Evolutionary conservation across 1,139 yeast species (phyloP).

Genomic region (Diutina neorugosa): DNA sequence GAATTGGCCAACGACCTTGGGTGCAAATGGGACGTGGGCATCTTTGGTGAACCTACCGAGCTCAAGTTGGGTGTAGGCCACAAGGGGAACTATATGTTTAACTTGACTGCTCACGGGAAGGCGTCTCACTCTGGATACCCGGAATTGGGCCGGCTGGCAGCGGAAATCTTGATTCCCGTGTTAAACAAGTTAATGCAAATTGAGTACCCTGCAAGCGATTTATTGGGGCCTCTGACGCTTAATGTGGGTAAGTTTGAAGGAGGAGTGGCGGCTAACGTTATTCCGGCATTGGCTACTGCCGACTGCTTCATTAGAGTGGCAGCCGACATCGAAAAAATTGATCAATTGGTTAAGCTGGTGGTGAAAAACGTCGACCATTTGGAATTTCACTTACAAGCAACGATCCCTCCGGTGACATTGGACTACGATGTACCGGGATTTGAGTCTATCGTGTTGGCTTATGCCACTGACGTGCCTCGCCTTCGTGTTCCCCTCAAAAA

Average conservation of each 20-base stretch:
- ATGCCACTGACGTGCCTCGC: conserved; percentile 56
- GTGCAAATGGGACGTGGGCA: conserved; percentile 45
- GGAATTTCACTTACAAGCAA: conserved; percentile 8
- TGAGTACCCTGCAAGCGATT: conserved; percentile 37
- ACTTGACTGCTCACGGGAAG: conserved; percentile 37
- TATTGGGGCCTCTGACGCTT: conserved; percentile 50
- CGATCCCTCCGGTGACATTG: conserved; percentile 31
- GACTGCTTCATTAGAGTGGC: conserved; percentile 43
- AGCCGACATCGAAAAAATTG: conserved; percentile 26
- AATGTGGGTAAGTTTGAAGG: conserved; percentile 49
- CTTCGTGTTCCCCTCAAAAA: conserved; percentile 22
- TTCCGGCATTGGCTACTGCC: conserved; percentile 49
- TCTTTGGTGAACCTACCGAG: conserved; percentile 72
- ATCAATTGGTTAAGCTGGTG: conserved; percentile 19
- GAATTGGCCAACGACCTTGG: conserved; percentile 25
- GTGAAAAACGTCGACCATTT: conserved; percentile 18
- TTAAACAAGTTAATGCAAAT: conserved; percentile 21
- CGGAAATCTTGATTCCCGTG: conserved; percentile 41
- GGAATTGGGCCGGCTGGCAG: conserved; percentile 52
- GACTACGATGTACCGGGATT: conserved; percentile 56
- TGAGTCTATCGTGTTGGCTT: conserved; percentile 42
- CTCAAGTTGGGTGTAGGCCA: conserved; percentile 60
- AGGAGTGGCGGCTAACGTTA: conserved; percentile 52
- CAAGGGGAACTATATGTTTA: conserved; percentile 39
- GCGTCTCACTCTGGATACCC: conserved; percentile 68